Conservation (phyloP, 495 filamentous ascomycete genomes). For the Trichoderma parareesei region DNA sequence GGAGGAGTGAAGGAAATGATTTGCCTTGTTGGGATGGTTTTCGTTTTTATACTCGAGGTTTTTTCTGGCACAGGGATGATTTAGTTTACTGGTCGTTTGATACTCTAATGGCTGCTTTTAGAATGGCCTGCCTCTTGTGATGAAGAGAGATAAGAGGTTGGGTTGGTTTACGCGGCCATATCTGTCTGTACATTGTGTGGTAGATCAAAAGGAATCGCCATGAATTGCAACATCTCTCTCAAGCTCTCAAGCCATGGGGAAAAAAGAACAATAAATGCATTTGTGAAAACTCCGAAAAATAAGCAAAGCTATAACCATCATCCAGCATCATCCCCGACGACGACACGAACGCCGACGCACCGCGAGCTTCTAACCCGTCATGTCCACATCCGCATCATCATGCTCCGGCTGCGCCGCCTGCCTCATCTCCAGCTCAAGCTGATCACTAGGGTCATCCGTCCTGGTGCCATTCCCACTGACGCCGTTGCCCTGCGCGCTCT, state of each 20-base stretch:
- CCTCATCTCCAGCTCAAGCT: conserved; percentile 41
- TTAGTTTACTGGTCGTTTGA: conserved; percentile 1
- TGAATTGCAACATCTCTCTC: background rate
- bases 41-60: background rate
- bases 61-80: background rate
- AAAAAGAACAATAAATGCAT: background rate
- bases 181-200: background rate
- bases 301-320: background rate
- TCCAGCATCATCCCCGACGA: background rate
- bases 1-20: conserved; percentile 38
- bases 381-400: conserved; percentile 47
- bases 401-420: conserved; percentile 26
- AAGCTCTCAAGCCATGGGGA: no score
- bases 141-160: background rate
- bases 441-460: conserved; percentile 29
- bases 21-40: no score
- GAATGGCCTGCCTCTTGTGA: background rate
- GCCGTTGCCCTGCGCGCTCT: background rate
- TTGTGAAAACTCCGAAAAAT: background rate
- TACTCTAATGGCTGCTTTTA: background rate
- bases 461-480: background rate
- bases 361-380: conserved; percentile 36
- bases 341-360: background rate
- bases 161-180: background rate
- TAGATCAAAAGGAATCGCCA: background rate